These are phyloP conservation scores for Gymnopus androsaceus DNA, from an alignment of 1,284 basidiomycete genomes.

Conservation along the genomic window DNA sequence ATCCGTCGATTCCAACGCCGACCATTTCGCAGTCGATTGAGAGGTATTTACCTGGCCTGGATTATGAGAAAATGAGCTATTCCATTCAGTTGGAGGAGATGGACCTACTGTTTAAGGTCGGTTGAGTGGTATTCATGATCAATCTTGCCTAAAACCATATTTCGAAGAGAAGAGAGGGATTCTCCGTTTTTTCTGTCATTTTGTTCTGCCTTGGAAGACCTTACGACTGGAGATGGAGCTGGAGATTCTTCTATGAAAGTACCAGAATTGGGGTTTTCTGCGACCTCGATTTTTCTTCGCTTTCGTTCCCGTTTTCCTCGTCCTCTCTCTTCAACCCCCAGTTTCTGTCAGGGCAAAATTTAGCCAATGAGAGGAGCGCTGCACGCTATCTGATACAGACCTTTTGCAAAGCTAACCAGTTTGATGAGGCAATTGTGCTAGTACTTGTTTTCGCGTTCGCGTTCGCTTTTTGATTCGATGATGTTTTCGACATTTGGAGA, in stretches of 20 bases:
- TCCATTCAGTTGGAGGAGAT: not conserved
- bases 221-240: not conserved
- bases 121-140: not conserved
- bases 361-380: not conserved
- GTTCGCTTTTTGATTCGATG: too few relatives aligned
- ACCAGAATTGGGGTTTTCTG: slow-evolving; percentile 7
- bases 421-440: slow-evolving; percentile 17
- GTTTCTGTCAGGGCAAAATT: not conserved
- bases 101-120: slow-evolving; percentile 1
- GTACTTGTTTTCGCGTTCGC: not conserved
- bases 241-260: too few relatives aligned
- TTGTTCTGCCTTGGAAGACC: not conserved
- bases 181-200: not conserved
- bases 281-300: slow-evolving; percentile 31
- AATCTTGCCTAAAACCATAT: not conserved
- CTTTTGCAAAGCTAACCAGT: slow-evolving; percentile 18
- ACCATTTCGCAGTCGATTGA: slow-evolving; percentile 98
- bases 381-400: not conserved
- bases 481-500: too few relatives aligned
- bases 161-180: not conserved
- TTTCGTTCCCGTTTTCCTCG: slow-evolving; percentile 24
- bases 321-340: not conserved
- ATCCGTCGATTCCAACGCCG: slow-evolving; percentile 83
- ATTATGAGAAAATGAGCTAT: too few relatives aligned
- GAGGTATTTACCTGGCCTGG: slow-evolving; percentile 76